Conservation (phyloP, 805 yeast genomes). For the Gaillardinia entomophila region DNA sequence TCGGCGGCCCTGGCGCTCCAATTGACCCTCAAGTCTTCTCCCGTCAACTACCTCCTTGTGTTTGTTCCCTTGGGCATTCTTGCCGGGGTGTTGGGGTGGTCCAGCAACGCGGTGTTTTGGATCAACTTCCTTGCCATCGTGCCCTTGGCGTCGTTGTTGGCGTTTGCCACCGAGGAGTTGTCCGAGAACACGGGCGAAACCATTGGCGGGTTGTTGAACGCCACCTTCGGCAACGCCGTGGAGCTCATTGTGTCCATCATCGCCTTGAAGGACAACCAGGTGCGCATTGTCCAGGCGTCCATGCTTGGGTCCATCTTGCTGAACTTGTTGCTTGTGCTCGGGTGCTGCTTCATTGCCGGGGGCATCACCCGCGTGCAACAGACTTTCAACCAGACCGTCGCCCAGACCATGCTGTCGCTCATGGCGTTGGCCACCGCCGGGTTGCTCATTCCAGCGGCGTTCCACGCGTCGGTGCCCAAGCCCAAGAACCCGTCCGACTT, state of each 20-base stretch:
- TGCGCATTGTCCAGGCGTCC: slow-evolving; percentile 92
- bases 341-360: slow-evolving; percentile 93
- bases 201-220: slow-evolving; percentile 88
- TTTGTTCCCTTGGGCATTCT: slow-evolving; percentile 86
- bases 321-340: slow-evolving; percentile 81
- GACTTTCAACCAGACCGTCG: slow-evolving; percentile 90
- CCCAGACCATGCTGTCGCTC: slow-evolving; percentile 94
- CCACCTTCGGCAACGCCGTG: slow-evolving; percentile 97
- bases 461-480: slow-evolving; percentile 69
- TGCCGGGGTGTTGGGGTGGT: slow-evolving; percentile 58
- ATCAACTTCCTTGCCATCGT: slow-evolving; percentile 85
- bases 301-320: slow-evolving; percentile 94
- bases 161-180: slow-evolving; percentile 90
- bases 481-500: slow-evolving; percentile 32
- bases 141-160: slow-evolving; percentile 85
- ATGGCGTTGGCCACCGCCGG: slow-evolving; percentile 90
- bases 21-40: slow-evolving; percentile 46
- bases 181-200: slow-evolving; percentile 87
- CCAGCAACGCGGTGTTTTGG: slow-evolving; percentile 53
- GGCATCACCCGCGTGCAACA: slow-evolving; percentile 85
- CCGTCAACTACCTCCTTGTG: slow-evolving; percentile 68
- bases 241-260: slow-evolving; percentile 92
- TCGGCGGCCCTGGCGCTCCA: slow-evolving; percentile 10
- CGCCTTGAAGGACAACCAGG: slow-evolving; percentile 80
- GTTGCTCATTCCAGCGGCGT: slow-evolving; percentile 91